Evolutionary conservation across 2,329 filamentous ascomycete species (phyloP), one percentile per base, ranked within the genome.

Genomic region (Fusarium solani-melongenae): DNA sequence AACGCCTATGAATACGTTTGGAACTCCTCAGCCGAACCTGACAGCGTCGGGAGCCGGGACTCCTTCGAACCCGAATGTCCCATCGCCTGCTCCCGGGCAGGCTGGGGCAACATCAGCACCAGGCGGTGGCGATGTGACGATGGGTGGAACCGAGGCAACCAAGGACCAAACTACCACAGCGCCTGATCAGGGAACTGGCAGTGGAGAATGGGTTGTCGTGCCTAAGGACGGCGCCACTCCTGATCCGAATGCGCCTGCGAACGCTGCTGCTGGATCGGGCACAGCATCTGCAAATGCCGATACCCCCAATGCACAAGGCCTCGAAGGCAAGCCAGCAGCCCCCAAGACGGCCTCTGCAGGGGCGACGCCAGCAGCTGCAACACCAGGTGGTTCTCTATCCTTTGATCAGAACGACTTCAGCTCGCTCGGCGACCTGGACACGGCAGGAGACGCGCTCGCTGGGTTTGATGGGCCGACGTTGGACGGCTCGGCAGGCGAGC

Each of bases 151-250:
- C 17, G 82, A 76, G 51, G 51, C 68, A 34, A 80, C 82, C 44
- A 79, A 81, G 22, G 80, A 82, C 22, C 78, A 82, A 11, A 79
- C 79, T 15, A 34, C 59, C 20, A 86, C 86, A 20, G 86, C 88
- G 14, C 83, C 86, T 12, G 86, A 87, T 63, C 85, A 88, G 64
- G 85, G 84, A 5, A 86, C 86, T 1, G 88, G 85, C 22, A 86
- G 84, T 62, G 91, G 89, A 33, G 93, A 95, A 72, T 95, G 93
- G 93, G 91, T 94, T 5, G 91, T 95, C 66, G 90, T 95, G 33
- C 89, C 91, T 64, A 92, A 92, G 72, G 90, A 89, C 55, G 88
- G 86, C 27, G 83, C 83, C 44, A 86, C 84, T 74, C 82, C 84
- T 39, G 82, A 84, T 49, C 79, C 81, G 41, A 80, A 75, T 27